Evolutionary conservation across 176 grass and related monocot genomes (phyloP), one percentile per base, ranked within the genome.

Genomic region (Musa acuminata): DNA sequence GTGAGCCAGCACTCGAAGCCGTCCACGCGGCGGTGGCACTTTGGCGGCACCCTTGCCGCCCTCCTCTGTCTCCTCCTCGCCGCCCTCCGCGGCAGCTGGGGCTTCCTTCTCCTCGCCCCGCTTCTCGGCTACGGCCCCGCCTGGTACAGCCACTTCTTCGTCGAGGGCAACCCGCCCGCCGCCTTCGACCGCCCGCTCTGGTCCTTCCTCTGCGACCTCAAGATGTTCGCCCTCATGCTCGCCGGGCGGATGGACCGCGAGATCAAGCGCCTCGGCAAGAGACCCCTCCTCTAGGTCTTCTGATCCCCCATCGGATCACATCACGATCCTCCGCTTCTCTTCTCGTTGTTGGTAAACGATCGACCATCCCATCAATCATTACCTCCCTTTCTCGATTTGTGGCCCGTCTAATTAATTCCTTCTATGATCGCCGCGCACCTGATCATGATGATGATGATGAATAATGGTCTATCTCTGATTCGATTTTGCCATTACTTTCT

Each of bases 91-190:
- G 43, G 35, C 48, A 25, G 49, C 11, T 51, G 43, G 68, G 8
- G 24, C 43, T 51, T 71, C 68, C 43, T 71, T 13, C 29, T 71
- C 14, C 16, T 49, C 43, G 68, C 68, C 19, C 68, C 43, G 17
- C 16, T 71, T 7, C 49, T 20, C n/a, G 68, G 68, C 10, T 71
- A 71, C 68, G 68, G 68, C 68, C 68, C 20, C 48, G 68, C 68
- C 48, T 71, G 68, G 68, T 71, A 71, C 68, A 71, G 68, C 49
- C 68, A 71, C 68, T 19, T 71, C 68, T 71, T 71, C 68, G 43
- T 71, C 43, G 68, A 71, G 43, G 43, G 68, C 16, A 71, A 71
- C 68, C 13, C 48, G 11, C 68, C 68, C 43, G 43, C 68, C 68
- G 51, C 68, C 16, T 71, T 71, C 49, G 35, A 16, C 29, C 68